Conservation (phyloP, 768 basidiomycete genomes). For the Mycena latifolia region DNA sequence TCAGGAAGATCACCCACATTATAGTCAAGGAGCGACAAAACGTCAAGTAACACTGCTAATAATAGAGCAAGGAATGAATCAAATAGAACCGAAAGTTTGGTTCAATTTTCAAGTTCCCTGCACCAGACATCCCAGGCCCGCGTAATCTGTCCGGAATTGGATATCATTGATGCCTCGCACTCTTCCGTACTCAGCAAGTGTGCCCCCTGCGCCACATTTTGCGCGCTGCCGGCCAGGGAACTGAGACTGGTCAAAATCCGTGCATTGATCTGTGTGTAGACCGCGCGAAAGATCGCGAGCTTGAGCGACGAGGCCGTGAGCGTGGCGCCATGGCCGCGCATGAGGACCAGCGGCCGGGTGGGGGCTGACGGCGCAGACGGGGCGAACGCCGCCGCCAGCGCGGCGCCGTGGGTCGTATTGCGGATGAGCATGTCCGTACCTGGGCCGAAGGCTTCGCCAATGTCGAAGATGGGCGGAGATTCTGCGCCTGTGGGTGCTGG, state of each 20-base stretch:
- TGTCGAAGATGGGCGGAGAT: conserved; percentile 33
- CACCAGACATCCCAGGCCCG: conserved; percentile 36
- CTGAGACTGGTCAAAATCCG: conserved; percentile 30
- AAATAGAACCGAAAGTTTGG: no score
- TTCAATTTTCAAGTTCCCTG: conserved; percentile 25
- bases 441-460: conserved; percentile 29
- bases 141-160: conserved; percentile 29
- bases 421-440: conserved; percentile 37
- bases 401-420: conserved; percentile 34
- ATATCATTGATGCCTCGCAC: conserved; percentile 22
- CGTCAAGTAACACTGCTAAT: no score
- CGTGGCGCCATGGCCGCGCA: conserved; percentile 37
- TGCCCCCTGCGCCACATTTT: not conserved
- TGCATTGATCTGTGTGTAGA: conserved; percentile 35
- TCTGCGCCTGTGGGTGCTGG: conserved; percentile 13
- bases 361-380: conserved; percentile 1
- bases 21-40: no score
- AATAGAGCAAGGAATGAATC: no score
- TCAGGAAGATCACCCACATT: no score
- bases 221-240: conserved; percentile 21
- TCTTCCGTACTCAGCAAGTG: conserved; percentile 28
- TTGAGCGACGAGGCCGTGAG: conserved; percentile 34
- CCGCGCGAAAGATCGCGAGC: conserved; percentile 28
- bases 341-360: conserved; percentile 31
- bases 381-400: conserved; percentile 27